Evolutionary conservation across 495 filamentous ascomycete species (phyloP).

Genomic region (Penicillium atrosanguineum): DNA sequence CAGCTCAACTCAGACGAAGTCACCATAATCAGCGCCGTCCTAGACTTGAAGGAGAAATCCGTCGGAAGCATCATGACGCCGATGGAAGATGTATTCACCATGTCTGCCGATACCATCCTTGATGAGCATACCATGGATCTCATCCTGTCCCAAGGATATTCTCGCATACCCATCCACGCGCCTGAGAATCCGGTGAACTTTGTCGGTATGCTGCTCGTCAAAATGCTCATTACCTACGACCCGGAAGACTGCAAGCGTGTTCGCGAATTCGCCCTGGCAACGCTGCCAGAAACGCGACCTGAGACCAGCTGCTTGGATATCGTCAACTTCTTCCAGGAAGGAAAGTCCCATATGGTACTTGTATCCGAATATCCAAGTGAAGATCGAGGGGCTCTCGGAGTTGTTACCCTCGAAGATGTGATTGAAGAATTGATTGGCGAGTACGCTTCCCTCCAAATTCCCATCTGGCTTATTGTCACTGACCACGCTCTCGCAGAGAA

Average conservation of each 20-base stretch:
- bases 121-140: conserved; percentile 90
- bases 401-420: conserved; percentile 95
- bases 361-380: conserved; percentile 89
- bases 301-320: conserved; percentile 97
- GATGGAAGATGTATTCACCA: conserved; percentile 93
- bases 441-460: conserved; percentile 49
- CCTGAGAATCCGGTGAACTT: conserved; percentile 83
- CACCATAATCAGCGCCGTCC: conserved; percentile 94
- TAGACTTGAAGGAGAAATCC: conserved; percentile 94
- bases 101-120: conserved; percentile 87
- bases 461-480: conserved; percentile 18
- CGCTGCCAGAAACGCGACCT: conserved; percentile 88
- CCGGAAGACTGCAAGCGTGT: conserved; percentile 86
- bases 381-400: conserved; percentile 83
- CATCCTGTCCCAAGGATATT: conserved; percentile 91
- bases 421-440: conserved; percentile 98
- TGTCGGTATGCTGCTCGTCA: conserved; percentile 95
- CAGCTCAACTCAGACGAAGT: conserved; percentile 96
- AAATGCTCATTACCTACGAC: conserved; percentile 98
- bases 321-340: conserved; percentile 99
- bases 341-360: conserved; percentile 97
- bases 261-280: conserved; percentile 86
- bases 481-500: conserved; percentile 46
- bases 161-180: conserved; percentile 88
- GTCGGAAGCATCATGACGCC: conserved; percentile 97